Percentiles rank a stretch among this genome's conserved stretches.
Conservation (phyloP, 176 grass and related monocot genomes). For the Ensete glaucum region DNA sequence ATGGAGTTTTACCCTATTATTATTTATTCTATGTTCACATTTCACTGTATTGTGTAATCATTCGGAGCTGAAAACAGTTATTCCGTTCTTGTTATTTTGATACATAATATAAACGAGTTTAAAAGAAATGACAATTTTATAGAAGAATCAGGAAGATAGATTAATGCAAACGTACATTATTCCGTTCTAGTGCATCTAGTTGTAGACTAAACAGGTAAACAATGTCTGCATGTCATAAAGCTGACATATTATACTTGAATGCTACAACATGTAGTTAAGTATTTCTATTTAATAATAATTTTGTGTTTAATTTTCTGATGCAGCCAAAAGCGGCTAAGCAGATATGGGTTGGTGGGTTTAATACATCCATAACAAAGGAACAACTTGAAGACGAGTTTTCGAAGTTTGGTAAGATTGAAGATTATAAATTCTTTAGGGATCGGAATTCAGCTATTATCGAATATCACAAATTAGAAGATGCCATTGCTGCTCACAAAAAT, state of each 20-base stretch:
- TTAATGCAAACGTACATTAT: too few species aligned
- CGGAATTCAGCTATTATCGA: slow-evolving; percentile 63
- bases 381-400: slow-evolving; percentile 61
- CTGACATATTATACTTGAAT: neutral
- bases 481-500: slow-evolving; percentile 75
- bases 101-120: too few species aligned
- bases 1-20: too few species aligned
- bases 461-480: slow-evolving; percentile 69
- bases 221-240: too few species aligned
- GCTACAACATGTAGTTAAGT: neutral
- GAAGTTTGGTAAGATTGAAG: slow-evolving; percentile 72
- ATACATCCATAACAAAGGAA: slow-evolving; percentile 50
- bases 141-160: too few species aligned
- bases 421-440: slow-evolving; percentile 49
- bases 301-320: slow-evolving; percentile 14
- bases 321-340: slow-evolving; percentile 76
- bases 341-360: slow-evolving; percentile 83
- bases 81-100: too few species aligned
- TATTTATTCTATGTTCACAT: too few species aligned
- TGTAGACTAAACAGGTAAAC: too few species aligned
- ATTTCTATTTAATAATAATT: slow-evolving; percentile 1
- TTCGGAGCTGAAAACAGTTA: too few species aligned
- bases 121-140: too few species aligned
- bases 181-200: too few species aligned
- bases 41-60: too few species aligned